A percentile compares a stretch with the other conserved stretches of the same genome.
phyloP scores from a whole-genome alignment of 2,329 filamentous ascomycete species.

The Trichoderma sp. region DNA sequence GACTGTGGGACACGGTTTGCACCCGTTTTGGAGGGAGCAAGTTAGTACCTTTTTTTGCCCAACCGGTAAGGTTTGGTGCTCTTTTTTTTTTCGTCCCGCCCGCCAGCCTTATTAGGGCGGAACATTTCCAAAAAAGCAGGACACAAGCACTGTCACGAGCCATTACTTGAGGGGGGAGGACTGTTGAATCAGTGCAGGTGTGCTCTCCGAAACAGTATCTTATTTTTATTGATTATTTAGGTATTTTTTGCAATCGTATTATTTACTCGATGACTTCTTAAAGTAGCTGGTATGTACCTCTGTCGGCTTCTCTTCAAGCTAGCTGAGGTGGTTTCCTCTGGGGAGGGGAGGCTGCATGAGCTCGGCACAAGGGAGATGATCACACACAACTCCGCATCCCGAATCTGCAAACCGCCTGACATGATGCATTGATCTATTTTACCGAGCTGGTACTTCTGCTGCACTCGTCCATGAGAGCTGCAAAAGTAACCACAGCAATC shows the following conservation, averaged over 20 bases:
- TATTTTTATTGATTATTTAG: background rate
- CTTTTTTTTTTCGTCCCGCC: background rate
- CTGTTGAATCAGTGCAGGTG: background rate
- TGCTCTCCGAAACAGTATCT: background rate
- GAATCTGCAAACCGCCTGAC: background rate
- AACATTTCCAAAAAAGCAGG: background rate
- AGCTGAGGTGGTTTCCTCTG: background rate
- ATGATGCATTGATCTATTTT: background rate
- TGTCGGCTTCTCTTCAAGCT: background rate
- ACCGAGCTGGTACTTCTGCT: background rate
- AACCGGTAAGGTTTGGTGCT: slow-evolving; percentile 4
- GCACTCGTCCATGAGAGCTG: background rate
- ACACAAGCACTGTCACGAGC: background rate
- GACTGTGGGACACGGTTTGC: slow-evolving; percentile 26
- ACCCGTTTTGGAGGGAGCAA: background rate
- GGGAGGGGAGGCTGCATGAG: slow-evolving; percentile 6
- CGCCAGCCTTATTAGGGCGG: background rate
- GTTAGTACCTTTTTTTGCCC: slow-evolving; percentile 7
- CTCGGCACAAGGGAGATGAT: slow-evolving; percentile 3
- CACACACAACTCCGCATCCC: slow-evolving; percentile 15
- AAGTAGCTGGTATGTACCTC: background rate
- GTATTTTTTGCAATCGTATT: background rate
- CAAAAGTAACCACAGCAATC: background rate
- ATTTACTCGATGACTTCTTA: background rate
- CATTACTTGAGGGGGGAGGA: background rate